Conservation (phyloP, 2,329 filamentous ascomycete genomes). For the Sordariomycetes sp. region DNA sequence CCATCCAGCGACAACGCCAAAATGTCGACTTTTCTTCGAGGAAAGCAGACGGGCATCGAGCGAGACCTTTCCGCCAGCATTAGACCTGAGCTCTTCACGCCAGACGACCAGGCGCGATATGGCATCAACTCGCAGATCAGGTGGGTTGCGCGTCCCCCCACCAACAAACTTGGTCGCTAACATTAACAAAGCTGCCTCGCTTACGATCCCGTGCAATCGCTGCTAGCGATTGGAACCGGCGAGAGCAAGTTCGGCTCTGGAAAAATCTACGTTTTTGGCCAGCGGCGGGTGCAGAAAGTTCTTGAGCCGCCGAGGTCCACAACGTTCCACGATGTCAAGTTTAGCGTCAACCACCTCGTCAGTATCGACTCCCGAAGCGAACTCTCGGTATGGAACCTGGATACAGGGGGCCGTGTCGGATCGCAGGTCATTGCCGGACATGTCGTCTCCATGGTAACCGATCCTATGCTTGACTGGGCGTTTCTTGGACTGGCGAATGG, state of each 20-base stretch:
- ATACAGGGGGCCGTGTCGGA: constrained; percentile 55
- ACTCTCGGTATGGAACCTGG: constrained; percentile 72
- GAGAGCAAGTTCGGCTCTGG: constrained; percentile 80
- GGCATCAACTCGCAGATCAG: constrained; percentile 72
- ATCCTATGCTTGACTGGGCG: constrained; percentile 89
- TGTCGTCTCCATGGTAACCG: constrained; percentile 66
- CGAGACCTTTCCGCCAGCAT: constrained; percentile 83
- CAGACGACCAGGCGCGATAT: constrained; percentile 76
- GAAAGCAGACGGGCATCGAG: constrained; percentile 88
- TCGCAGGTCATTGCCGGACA: constrained; percentile 69
- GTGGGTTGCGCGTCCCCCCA: constrained; percentile 25
- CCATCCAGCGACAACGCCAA: neutral
- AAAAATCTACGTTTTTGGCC: constrained; percentile 83
- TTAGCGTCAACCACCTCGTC: constrained; percentile 77
- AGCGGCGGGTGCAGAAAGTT: constrained; percentile 67
- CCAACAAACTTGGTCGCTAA: neutral
- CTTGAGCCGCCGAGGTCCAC: constrained; percentile 62
- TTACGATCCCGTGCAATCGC: constrained; percentile 89
- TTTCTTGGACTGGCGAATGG: constrained; percentile 76
- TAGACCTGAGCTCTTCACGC: constrained; percentile 64
- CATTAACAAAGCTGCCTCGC: constrained; percentile 60
- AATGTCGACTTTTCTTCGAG: constrained; percentile 83
- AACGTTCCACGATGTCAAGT: constrained; percentile 70
- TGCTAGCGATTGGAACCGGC: constrained; percentile 84
- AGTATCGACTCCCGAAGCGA: constrained; percentile 83